Evolutionary conservation across 768 basidiomycete species (phyloP).

Genomic region (Panaeolus papilionaceus): DNA sequence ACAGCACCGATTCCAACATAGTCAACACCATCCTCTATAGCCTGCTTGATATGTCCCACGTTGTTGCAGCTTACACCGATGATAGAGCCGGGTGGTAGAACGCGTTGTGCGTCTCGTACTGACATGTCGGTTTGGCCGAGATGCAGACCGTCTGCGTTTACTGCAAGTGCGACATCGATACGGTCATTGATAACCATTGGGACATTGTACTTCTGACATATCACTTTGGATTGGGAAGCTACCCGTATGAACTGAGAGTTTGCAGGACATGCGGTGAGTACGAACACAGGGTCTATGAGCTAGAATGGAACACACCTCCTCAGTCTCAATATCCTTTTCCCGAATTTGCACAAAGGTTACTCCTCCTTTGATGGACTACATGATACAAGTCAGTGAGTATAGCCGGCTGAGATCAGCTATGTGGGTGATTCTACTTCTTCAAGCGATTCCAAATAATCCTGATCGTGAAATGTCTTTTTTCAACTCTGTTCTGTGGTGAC

Average conservation of each 20-base stretch:
- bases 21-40: conserved; percentile 71
- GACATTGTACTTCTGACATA: conserved; percentile 79
- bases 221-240: conserved; percentile 67
- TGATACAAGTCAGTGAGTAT: conserved; percentile 16
- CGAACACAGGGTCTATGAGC: conserved; percentile 5
- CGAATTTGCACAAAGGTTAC: conserved; percentile 91
- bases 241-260: conserved; percentile 73
- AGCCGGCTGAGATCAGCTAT: conserved; percentile 2
- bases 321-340: conserved; percentile 84
- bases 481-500: conserved; percentile 8
- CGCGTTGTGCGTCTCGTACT: conserved; percentile 61
- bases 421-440: conserved; percentile 61
- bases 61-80: conserved; percentile 86
- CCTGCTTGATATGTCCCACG: conserved; percentile 64
- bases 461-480: conserved; percentile 4
- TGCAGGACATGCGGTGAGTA: not conserved
- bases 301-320: conserved; percentile 60
- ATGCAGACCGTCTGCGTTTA: conserved; percentile 82
- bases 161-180: conserved; percentile 84
- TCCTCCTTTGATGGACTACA: conserved; percentile 81
- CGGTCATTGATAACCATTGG: conserved; percentile 90
- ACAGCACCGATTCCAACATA: conserved; percentile 91
- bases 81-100: conserved; percentile 73
- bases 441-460: conserved; percentile 76
- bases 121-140: conserved; percentile 91